phyloP scores from a whole-genome alignment of 192 early-diverging fungal genomes.

The Cetraspora pellucida region DNA sequence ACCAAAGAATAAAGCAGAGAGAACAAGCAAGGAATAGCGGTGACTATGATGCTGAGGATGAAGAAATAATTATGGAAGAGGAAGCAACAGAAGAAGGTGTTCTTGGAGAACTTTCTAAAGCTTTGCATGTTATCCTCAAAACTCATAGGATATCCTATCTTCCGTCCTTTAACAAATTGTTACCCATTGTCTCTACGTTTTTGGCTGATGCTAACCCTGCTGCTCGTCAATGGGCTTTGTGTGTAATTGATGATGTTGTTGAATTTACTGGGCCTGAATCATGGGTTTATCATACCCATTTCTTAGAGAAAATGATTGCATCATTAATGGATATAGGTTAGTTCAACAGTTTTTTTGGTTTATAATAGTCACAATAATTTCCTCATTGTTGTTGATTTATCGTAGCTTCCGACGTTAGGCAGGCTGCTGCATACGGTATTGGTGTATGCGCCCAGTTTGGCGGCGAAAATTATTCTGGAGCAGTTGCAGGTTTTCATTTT shows the following conservation, averaged over 20 bases:
- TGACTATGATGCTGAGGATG: constrained; percentile 93
- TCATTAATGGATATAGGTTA: constrained; percentile 51
- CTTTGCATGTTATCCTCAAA: constrained; percentile 81
- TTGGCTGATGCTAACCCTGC: constrained; percentile 64
- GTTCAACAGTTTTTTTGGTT: background rate
- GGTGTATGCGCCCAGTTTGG: constrained; percentile 91
- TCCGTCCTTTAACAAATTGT: constrained; percentile 78
- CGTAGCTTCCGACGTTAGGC: constrained; percentile 73
- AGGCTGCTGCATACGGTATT: constrained; percentile 92
- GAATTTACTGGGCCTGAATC: constrained; percentile 84
- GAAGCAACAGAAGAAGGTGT: constrained; percentile 79
- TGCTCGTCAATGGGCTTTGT: constrained; percentile 90
- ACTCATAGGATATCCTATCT: constrained; percentile 73
- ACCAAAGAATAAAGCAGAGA: constrained; percentile 73
- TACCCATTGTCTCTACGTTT: constrained; percentile 72
- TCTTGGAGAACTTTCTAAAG: constrained; percentile 79
- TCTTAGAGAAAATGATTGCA: constrained; percentile 65
- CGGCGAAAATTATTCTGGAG: constrained; percentile 78
- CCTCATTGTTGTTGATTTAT: constrained; percentile 11
- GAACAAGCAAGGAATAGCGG: constrained; percentile 70
- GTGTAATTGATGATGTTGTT: constrained; percentile 90
- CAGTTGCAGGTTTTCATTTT: constrained; percentile 51
- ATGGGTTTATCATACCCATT: constrained; percentile 64
- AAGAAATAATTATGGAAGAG: constrained; percentile 84
- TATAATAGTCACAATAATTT: too few species aligned